Evolutionary conservation across 73 alveolate genomes (phyloP).

Genomic region (Uronychia binucleata): DNA sequence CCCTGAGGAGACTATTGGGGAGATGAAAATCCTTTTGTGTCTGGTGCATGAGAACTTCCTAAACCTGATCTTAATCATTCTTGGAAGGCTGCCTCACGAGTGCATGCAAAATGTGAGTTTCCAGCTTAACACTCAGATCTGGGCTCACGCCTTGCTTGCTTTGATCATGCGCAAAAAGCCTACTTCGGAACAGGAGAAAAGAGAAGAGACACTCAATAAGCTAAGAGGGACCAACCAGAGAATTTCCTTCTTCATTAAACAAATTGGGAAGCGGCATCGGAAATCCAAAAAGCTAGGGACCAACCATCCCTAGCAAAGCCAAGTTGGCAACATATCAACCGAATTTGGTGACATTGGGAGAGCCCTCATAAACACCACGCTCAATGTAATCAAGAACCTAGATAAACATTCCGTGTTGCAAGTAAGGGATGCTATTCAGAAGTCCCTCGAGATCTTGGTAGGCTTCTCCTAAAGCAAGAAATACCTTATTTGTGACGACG

Average conservation of each 20-base stretch:
- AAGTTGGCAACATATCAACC: no score
- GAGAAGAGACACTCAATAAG: not conserved
- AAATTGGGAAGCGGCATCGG: not conserved
- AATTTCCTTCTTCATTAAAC: not conserved
- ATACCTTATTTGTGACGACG: no score
- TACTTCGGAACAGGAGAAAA: not conserved
- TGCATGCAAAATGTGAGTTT: not conserved
- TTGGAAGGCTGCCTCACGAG: conserved; percentile 8
- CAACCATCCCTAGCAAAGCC: not conserved
- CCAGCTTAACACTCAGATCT: no score
- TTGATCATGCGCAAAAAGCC: not conserved
- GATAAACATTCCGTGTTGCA: not conserved
- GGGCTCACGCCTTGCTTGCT: no score
- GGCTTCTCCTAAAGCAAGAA: no score
- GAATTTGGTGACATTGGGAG: no score
- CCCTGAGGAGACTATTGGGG: no score
- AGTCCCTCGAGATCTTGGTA: not conserved
- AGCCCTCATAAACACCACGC: not conserved
- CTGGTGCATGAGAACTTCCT: conserved; percentile 20
- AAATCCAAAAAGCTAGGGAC: not conserved
- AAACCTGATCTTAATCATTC: not conserved
- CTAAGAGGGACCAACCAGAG: not conserved
- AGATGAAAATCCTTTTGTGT: no score
- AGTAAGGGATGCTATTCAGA: not conserved
- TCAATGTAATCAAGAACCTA: not conserved